A percentile compares a stretch with the other conserved stretches of the same genome.
Evolutionary conservation across 1,284 basidiomycete species (phyloP).

Genomic region (Chalciporus sp.): DNA sequence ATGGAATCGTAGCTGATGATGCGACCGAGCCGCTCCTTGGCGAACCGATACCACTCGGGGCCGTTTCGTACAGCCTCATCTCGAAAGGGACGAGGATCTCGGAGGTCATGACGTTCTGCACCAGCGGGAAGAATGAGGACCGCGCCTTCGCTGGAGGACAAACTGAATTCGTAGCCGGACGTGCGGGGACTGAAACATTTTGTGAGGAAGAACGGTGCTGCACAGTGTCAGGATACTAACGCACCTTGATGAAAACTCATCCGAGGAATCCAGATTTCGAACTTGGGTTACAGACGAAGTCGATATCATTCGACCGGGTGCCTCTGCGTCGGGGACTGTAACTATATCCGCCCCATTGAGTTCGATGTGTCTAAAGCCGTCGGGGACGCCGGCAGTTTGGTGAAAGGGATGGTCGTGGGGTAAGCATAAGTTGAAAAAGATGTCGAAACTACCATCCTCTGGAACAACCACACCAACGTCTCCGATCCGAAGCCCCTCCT

Average conservation of each 20-base stretch:
- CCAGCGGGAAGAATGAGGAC: constrained; percentile 17
- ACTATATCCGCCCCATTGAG: constrained; percentile 5
- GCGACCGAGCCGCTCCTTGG: constrained; percentile 5
- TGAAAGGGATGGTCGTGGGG: constrained; percentile 12
- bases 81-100: constrained; percentile 2
- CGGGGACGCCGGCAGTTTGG: constrained; percentile 8
- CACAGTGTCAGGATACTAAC: too few species aligned
- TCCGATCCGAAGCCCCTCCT: constrained; percentile 8
- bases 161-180: constrained; percentile 6
- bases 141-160: constrained; percentile 11
- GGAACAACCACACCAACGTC: constrained; percentile 7
- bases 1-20: constrained; percentile 12
- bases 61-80: constrained; percentile 6
- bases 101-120: constrained; percentile 10
- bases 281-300: constrained; percentile 3
- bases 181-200: neutral
- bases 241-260: neutral
- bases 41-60: constrained; percentile 15
- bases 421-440: constrained; percentile 31
- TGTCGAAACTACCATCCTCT: constrained; percentile 23
- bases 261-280: neutral
- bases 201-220: neutral
- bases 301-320: constrained; percentile 3
- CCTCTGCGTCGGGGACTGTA: neutral
- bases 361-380: constrained; percentile 11